phyloP scores from a whole-genome alignment of 176 grass and related monocot species.

The Dendrocalamus sinicus region DNA sequence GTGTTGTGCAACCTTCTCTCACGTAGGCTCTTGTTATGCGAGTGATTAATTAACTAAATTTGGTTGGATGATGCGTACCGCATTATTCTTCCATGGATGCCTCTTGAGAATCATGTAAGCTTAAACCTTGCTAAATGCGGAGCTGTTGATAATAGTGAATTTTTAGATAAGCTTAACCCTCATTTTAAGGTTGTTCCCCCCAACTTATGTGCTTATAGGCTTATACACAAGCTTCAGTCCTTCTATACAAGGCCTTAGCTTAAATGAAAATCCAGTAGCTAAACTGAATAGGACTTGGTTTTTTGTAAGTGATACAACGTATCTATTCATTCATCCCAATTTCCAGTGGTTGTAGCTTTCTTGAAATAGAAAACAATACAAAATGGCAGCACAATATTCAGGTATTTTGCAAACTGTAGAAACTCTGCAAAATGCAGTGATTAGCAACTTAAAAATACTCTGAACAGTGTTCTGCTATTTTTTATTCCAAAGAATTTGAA shows the following conservation, averaged over 20 bases:
- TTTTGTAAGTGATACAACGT: background rate
- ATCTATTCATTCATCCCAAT: background rate
- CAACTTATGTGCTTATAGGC: conserved; percentile 17
- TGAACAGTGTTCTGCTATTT: background rate
- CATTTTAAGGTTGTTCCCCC: conserved; percentile 8
- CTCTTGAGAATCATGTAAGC: conserved; percentile 27
- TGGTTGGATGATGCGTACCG: background rate
- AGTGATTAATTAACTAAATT: background rate
- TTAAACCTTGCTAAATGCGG: background rate
- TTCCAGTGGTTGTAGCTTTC: background rate
- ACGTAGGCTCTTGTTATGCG: background rate
- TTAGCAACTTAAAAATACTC: background rate
- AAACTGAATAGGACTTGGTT: conserved; percentile 16
- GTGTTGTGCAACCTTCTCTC: conserved; percentile 27
- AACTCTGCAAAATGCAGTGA: background rate
- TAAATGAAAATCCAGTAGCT: conserved; percentile 25
- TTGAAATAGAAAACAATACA: conserved; percentile 10
- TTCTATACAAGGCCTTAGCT: background rate
- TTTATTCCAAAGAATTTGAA: background rate
- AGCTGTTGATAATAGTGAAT: conserved; percentile 8
- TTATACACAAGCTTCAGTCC: background rate
- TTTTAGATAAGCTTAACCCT: conserved; percentile 24
- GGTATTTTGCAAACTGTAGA: background rate
- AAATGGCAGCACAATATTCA: background rate
- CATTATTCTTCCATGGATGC: conserved; percentile 23